phyloP scores from a whole-genome alignment of 2,329 filamentous ascomycete species.

The Magnaporthales sp. region DNA sequence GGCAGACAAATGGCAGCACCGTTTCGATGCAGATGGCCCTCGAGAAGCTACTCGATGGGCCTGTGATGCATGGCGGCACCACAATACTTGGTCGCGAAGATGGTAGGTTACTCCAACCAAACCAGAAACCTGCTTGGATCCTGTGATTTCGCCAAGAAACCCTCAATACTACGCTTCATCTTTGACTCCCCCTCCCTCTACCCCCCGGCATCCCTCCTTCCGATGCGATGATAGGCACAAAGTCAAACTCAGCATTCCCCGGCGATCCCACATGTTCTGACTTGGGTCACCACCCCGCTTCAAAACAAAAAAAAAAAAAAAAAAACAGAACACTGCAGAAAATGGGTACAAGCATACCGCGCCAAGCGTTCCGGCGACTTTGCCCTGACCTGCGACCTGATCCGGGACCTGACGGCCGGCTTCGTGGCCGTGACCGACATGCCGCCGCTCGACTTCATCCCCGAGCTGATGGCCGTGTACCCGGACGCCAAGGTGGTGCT shows the following conservation, averaged over 20 bases:
- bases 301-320: neutral
- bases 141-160: too few relatives aligned
- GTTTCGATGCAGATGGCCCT: slow-evolving; percentile 39
- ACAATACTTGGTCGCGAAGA: slow-evolving; percentile 25
- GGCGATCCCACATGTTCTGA: too few relatives aligned
- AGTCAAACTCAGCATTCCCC: neutral
- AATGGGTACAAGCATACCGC: slow-evolving; percentile 6
- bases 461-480: slow-evolving; percentile 32
- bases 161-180: too few relatives aligned
- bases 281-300: neutral
- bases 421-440: slow-evolving; percentile 32
- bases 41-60: slow-evolving; percentile 35
- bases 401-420: slow-evolving; percentile 22
- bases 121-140: too few relatives aligned
- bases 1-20: slow-evolving; percentile 23
- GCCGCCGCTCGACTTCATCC: slow-evolving; percentile 27
- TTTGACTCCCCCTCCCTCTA: too few relatives aligned
- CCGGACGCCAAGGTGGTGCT: slow-evolving; percentile 34
- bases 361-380: slow-evolving; percentile 8
- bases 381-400: slow-evolving; percentile 7
- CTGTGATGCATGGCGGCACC: slow-evolving; percentile 39
- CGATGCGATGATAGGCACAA: too few relatives aligned
- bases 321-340: slow-evolving; percentile 3
- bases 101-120: slow-evolving; percentile 13
- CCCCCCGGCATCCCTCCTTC: too few relatives aligned